phyloP scores from a whole-genome alignment of 371 early-diverging fungal species.

The Lichtheimia ramosa region DNA sequence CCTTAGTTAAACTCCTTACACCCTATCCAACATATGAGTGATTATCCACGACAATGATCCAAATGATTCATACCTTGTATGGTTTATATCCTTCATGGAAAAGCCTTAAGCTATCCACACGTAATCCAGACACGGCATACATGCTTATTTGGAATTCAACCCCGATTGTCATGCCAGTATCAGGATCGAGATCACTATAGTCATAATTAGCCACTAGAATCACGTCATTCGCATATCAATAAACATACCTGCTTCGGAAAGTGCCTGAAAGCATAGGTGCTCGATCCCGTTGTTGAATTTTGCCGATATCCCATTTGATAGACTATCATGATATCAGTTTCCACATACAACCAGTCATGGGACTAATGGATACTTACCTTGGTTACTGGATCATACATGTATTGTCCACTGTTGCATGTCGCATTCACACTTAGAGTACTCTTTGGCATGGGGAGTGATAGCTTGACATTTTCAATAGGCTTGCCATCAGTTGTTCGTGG shows the following conservation, averaged over 20 bases:
- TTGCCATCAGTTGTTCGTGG: constrained; percentile 70
- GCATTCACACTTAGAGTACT: constrained; percentile 58
- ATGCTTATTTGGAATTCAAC: constrained; percentile 76
- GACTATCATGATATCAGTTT: constrained; percentile 24
- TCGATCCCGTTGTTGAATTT: constrained; percentile 56
- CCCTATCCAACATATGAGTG: constrained; percentile 40
- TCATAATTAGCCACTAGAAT: not conserved
- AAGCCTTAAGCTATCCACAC: constrained; percentile 74
- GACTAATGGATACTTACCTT: constrained; percentile 40
- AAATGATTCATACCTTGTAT: constrained; percentile 68
- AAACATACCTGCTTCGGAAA: constrained; percentile 50
- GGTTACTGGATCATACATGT: constrained; percentile 74
- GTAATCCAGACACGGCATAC: constrained; percentile 73
- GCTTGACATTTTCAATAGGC: constrained; percentile 62
- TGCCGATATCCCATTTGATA: constrained; percentile 71
- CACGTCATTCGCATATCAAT: not conserved
- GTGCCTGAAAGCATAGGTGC: constrained; percentile 66
- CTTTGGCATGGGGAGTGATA: constrained; percentile 67
- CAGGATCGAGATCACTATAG: constrained; percentile 50
- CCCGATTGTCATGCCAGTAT: constrained; percentile 58
- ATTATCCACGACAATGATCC: not conserved
- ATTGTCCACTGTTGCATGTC: constrained; percentile 66
- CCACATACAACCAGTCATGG: not conserved
- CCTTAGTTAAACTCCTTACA: constrained; percentile 71
- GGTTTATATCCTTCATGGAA: constrained; percentile 82